Evolutionary conservation across 1,139 yeast species (phyloP).

Genomic region (Taphrina betulina): DNA sequence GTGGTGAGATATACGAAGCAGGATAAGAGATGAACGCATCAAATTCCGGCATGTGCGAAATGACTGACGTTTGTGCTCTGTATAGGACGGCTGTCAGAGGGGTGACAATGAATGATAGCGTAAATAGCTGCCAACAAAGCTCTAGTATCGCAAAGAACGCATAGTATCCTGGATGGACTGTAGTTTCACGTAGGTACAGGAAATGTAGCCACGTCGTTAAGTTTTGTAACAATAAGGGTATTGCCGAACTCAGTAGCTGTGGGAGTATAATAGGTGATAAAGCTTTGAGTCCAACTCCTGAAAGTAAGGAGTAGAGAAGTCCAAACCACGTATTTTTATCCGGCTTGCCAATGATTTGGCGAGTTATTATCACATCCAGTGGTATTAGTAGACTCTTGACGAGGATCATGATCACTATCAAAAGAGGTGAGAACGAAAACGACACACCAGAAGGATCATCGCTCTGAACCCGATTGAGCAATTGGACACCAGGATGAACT

Average conservation of each 20-base stretch:
- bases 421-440: background rate
- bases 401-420: background rate
- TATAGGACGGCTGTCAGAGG: conserved; percentile 13
- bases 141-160: conserved; percentile 7
- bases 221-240: conserved; percentile 9
- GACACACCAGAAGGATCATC: conserved; percentile 2
- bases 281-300: conserved; percentile 1
- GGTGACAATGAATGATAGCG: conserved; percentile 1
- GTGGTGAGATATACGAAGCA: conserved; percentile 1
- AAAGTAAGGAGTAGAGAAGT: conserved; percentile 3
- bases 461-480: conserved; percentile 3
- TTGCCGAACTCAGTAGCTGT: conserved; percentile 3
- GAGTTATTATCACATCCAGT: conserved; percentile 21
- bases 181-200: conserved; percentile 1
- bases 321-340: conserved; percentile 2
- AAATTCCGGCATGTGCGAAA: conserved; percentile 13
- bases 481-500: conserved; percentile 6
- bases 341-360: conserved; percentile 16
- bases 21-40: conserved; percentile 7
- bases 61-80: conserved; percentile 13
- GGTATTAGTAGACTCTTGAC: conserved; percentile 12
- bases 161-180: conserved; percentile 12
- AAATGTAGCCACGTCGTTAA: background rate
- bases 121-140: conserved; percentile 6
- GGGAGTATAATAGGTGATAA: conserved; percentile 17